Conservation (phyloP, 2,329 filamentous ascomycete genomes). For the Sodiomyces alkalinus region DNA sequence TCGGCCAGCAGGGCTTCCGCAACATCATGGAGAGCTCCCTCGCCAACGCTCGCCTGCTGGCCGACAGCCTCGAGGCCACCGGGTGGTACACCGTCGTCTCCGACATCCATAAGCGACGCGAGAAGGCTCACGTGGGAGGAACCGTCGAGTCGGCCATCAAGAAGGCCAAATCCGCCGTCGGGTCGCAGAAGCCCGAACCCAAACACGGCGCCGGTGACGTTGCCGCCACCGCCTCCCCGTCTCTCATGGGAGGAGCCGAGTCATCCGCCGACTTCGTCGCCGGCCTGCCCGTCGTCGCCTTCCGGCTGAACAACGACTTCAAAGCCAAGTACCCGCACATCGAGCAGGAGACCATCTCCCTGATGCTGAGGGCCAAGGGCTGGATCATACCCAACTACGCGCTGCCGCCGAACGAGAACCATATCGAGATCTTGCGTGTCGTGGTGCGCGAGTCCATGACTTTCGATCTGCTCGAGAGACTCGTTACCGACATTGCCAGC, state of each 20-base stretch:
- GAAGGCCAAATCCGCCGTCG: constrained; percentile 22
- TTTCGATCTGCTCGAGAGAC: constrained; percentile 49
- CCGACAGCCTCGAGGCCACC: constrained; percentile 46
- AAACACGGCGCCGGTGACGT: constrained; percentile 22
- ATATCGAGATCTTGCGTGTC: constrained; percentile 50
- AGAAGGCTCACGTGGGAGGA: constrained; percentile 18
- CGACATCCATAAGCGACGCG: constrained; percentile 44
- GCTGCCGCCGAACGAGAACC: constrained; percentile 44
- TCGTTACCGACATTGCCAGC: constrained; percentile 43
- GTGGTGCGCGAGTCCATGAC: constrained; percentile 53
- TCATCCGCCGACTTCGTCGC: constrained; percentile 46
- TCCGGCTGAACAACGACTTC: constrained; percentile 46
- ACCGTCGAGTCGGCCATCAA: constrained; percentile 13
- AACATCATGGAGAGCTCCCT: constrained; percentile 52
- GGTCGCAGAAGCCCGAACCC: no score
- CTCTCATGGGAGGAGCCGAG: constrained; percentile 25
- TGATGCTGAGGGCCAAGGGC: constrained; percentile 48
- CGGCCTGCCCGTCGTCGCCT: constrained; percentile 54
- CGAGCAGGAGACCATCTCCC: constrained; percentile 47
- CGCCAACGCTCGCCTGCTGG: constrained; percentile 47
- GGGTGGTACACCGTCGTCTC: constrained; percentile 51
- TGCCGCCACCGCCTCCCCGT: constrained; percentile 3
- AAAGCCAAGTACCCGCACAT: constrained; percentile 44
- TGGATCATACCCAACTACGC: constrained; percentile 62
- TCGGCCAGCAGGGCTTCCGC: constrained; percentile 51